Base-by-base conservation (phyloP, 1,284 basidiomycete species). In the Binderoboletus segoi region DNA sequence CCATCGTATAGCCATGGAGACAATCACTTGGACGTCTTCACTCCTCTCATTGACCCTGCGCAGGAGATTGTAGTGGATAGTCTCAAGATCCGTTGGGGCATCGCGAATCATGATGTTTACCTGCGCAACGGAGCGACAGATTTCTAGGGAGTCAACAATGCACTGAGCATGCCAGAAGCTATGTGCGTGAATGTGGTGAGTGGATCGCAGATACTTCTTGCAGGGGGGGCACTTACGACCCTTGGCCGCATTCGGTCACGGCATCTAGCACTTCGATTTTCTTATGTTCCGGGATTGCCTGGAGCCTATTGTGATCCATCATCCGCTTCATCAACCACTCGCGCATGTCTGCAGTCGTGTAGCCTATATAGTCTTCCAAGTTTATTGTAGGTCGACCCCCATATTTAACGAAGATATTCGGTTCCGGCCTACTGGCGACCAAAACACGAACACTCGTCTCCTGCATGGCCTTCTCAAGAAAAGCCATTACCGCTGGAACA, bases 111-210 rank as follows among this genome's bases (percentile, higher is more conserved):
- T 65, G 23, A 0, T 8, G 48, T 68, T 67, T 15, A 68, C 62
- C 40, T 68, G 64, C 13, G 54, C 59, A 37, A 68, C 64, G 18
- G 67, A 68, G 33, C 57, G 64, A 48, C 67, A 68, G 30, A 58
- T 51, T 33, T 58, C 67, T 24, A 68, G 48, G 20, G 67, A 71
- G 52, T 68, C 69, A 16, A 68, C 38, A 11, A 68, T 16, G 41
- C 67, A 68, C 33, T 68, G 67, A 20, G 67, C 67, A 35, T 65
- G 62, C 67, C 67, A 71, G 33, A 68, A 68, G 24, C 67, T 68
- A 35, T 6, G 41, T 13, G 21, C 8, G 41, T 13, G 21, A 24
- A 23, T n/a, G 18, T 30, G 43, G 23, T 63, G 23, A 63, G 26
- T n/a, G 20, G 2, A 32, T 26, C 30, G 4, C n/a, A n/a, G 23